phyloP scores from a whole-genome alignment of 164 flowering plant genomes.

The Vitis vinifera region ASM3070453v1 NC_081806.1:1153501-1154000 shows the following conservation, averaged over 20 bases:
- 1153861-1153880: conserved; percentile 64
- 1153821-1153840: conserved; percentile 37
- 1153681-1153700: conserved; percentile 32
- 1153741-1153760: too few relatives aligned
- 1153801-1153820: conserved; percentile 33
- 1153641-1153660: conserved; percentile 34
- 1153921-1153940: conserved; percentile 53
- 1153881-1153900: conserved; percentile 82
- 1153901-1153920: conserved; percentile 64
- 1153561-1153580: background rate
- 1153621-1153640: conserved; percentile 23
- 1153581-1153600: background rate
- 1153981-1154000: conserved; percentile 50
- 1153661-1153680: conserved; percentile 42
- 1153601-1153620: conserved; percentile 39
- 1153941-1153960: conserved; percentile 61
- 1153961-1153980: conserved; percentile 89
- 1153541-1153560: background rate
- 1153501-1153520: too few relatives aligned
- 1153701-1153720: too few relatives aligned
- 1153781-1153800: background rate
- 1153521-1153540: background rate
- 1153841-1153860: conserved; percentile 53
- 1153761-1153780: too few relatives aligned
- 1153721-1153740: too few relatives aligned